These are phyloP conservation scores for Prunus persica DNA, from an alignment of 306 rosid genomes.

Conservation along the genomic window Prunus_persica_NCBIv2 NC_034011.1:22301501-22302000, in stretches of 20 bases:
- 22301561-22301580: constrained; percentile 7
- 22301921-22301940: too few species aligned
- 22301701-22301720: constrained; percentile 35
- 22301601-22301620: constrained; percentile 28
- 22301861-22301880: too few species aligned
- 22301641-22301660: constrained; percentile 24
- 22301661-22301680: constrained; percentile 22
- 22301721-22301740: background rate
- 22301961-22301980: too few species aligned
- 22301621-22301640: constrained; percentile 19
- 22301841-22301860: too few species aligned
- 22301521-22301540: constrained; percentile 22
- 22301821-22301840: too few species aligned
- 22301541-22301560: background rate
- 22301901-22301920: too few species aligned
- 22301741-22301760: background rate
- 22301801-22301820: too few species aligned
- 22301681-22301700: constrained; percentile 15
- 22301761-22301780: too few species aligned
- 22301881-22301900: too few species aligned
- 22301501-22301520: too few species aligned
- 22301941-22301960: too few species aligned
- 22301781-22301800: background rate
- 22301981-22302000: too few species aligned
- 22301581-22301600: background rate